Evolutionary conservation across 2,329 filamentous ascomycete species (phyloP).

Genomic region (Penicillium sp.): DNA sequence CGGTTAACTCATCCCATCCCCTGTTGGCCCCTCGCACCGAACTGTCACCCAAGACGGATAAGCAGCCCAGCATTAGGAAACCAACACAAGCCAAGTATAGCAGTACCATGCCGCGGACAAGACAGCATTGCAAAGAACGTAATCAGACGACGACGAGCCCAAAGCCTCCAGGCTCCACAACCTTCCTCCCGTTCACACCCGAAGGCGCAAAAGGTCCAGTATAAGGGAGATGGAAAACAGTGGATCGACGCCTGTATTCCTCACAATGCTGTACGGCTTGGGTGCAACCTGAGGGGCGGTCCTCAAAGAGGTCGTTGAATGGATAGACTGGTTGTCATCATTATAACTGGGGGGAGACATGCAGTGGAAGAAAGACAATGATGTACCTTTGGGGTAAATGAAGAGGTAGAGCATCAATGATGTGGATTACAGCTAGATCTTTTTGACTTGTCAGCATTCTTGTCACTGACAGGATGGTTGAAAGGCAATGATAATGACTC

Average conservation of each 20-base stretch:
- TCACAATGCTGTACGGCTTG: constrained; percentile 18
- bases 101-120: constrained; percentile 19
- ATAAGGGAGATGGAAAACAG: constrained; percentile 41
- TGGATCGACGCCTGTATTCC: constrained; percentile 27
- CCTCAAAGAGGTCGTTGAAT: constrained; percentile 56
- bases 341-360: constrained; percentile 33
- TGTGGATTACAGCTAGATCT: constrained; percentile 11
- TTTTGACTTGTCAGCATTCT: constrained; percentile 23
- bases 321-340: constrained; percentile 64
- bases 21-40: constrained; percentile 33
- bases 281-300: constrained; percentile 39
- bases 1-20: constrained; percentile 47
- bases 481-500: constrained; percentile 15
- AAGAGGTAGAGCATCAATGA: not conserved
- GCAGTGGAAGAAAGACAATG: constrained; percentile 14
- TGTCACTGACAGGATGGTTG: constrained; percentile 11
- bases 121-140: constrained; percentile 20
- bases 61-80: constrained; percentile 26
- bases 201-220: constrained; percentile 41
- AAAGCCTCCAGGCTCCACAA: constrained; percentile 41
- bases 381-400: constrained; percentile 24
- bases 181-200: constrained; percentile 40
- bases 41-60: constrained; percentile 42
- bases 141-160: constrained; percentile 28
- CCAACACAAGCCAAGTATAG: constrained; percentile 40